phyloP scores from a whole-genome alignment of 108 stramenopile genomes.

The Cyclotella atomus region DNA sequence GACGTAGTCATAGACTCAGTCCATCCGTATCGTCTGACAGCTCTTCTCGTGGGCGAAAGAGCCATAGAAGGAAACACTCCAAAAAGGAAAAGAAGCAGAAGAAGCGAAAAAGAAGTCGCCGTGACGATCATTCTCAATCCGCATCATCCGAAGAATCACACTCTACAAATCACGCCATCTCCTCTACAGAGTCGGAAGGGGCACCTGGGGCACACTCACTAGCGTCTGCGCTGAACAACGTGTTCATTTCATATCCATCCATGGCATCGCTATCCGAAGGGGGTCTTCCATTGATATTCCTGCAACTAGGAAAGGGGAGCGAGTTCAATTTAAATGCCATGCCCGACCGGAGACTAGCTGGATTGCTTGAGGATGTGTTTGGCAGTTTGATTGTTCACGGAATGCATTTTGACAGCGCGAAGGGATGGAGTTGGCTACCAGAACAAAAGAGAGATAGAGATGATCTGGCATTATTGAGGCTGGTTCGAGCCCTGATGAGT shows the following conservation, averaged over 20 bases:
- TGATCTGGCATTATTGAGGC: constrained; percentile 39
- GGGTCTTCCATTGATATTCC: constrained; percentile 41
- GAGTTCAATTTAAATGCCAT: constrained; percentile 49
- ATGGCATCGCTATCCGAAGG: constrained; percentile 49
- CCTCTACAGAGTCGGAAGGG: constrained; percentile 20
- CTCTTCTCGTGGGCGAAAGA: constrained; percentile 6
- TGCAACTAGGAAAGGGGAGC: constrained; percentile 42
- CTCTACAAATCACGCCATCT: constrained; percentile 3
- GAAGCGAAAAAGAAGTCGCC: constrained; percentile 18
- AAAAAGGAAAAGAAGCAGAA: constrained; percentile 37
- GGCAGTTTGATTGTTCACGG: constrained; percentile 33
- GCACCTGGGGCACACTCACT: constrained; percentile 53
- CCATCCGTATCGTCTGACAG: background rate
- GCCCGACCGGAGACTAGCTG: constrained; percentile 46
- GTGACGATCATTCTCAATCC: background rate
- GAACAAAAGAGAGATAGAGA: constrained; percentile 8
- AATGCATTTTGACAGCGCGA: constrained; percentile 26
- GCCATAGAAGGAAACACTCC: constrained; percentile 23
- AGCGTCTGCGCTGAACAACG: constrained; percentile 33
- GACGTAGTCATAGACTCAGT: background rate
- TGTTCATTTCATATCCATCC: constrained; percentile 43
- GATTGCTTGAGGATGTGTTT: constrained; percentile 44
- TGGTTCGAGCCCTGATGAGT: constrained; percentile 67
- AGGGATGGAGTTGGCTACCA: constrained; percentile 35
- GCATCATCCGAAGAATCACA: background rate